phyloP scores from a whole-genome alignment of 176 grass and related monocot species.

The Zizania latifolia region DNA sequence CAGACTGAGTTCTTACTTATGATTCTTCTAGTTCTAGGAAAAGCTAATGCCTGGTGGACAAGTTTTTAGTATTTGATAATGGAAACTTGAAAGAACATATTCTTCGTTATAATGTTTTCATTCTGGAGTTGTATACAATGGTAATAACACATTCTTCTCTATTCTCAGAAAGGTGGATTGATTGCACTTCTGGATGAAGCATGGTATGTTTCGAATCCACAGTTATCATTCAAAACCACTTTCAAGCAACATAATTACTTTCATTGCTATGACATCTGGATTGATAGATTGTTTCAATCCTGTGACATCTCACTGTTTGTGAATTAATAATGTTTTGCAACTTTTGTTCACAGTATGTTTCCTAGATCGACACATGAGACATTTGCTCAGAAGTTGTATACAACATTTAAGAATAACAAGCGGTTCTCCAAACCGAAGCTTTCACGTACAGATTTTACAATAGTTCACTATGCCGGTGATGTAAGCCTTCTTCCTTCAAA shows the following conservation, averaged over 20 bases:
- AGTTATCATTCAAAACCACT: conserved; percentile 15
- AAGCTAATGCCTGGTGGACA: conserved; percentile 1
- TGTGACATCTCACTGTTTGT: conserved; percentile 17
- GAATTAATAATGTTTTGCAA: conserved; percentile 30
- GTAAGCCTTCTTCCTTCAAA: conserved; percentile 42
- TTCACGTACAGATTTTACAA: conserved; percentile 91
- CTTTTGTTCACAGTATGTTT: conserved; percentile 80
- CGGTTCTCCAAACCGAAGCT: conserved; percentile 92
- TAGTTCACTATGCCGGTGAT: conserved; percentile 95
- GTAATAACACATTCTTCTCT: conserved; percentile 25
- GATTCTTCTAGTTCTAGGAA: conserved; percentile 10
- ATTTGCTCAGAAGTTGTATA: conserved; percentile 95
- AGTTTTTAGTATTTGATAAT: conserved; percentile 10
- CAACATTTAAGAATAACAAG: conserved; percentile 86
- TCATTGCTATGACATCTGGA: conserved; percentile 1
- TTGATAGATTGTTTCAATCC: conserved; percentile 7
- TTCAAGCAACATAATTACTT: conserved; percentile 19
- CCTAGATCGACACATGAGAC: conserved; percentile 99
- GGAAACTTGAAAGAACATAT: not conserved
- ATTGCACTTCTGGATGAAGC: conserved; percentile 98
- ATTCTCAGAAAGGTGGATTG: conserved; percentile 97
- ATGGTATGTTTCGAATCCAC: conserved; percentile 60
- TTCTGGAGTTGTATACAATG: not conserved
- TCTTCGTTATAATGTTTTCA: not conserved
- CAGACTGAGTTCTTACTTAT: not conserved